Evolutionary conservation across 2,329 filamentous ascomycete species (phyloP).

Genomic region (Coniochaeta hoffmannii): DNA sequence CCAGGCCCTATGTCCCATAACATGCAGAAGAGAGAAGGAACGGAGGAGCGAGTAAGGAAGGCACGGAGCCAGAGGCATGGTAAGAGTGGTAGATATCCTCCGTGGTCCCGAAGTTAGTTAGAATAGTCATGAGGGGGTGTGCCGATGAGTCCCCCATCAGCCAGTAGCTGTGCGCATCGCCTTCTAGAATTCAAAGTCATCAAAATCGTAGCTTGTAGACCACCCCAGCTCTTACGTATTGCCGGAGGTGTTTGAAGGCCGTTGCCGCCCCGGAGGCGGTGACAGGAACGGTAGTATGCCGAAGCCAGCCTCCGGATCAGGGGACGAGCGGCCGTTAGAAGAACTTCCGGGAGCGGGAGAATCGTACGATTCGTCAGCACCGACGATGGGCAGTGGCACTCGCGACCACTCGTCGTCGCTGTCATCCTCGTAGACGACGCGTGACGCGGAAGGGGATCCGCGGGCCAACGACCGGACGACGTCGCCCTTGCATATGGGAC

Average conservation of each 20-base stretch:
- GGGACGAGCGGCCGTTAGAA: neutral
- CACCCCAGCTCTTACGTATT: neutral
- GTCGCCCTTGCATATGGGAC: constrained; percentile 96
- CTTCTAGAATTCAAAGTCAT: neutral
- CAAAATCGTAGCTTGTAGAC: neutral
- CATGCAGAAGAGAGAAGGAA: too few species aligned
- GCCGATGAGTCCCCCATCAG: too few species aligned
- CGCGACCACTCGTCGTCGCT: constrained; percentile 33
- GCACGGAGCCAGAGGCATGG: too few species aligned
- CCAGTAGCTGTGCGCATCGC: too few species aligned
- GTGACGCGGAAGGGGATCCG: constrained; percentile 27
- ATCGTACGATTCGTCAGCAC: neutral
- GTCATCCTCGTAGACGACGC: constrained; percentile 27
- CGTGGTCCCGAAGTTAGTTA: too few species aligned
- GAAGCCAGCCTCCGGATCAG: constrained; percentile 6
- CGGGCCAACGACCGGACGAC: constrained; percentile 67
- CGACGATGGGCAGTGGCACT: constrained; percentile 4
- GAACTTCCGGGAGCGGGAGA: neutral
- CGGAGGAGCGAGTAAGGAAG: too few species aligned
- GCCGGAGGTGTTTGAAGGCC: neutral
- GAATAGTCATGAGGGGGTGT: too few species aligned
- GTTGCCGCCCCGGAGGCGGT: neutral
- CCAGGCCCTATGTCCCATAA: too few species aligned
- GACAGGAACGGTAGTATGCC: neutral
- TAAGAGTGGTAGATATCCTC: too few species aligned